phyloP scores from a whole-genome alignment of 805 yeast species.

The Candida koratica region DNA sequence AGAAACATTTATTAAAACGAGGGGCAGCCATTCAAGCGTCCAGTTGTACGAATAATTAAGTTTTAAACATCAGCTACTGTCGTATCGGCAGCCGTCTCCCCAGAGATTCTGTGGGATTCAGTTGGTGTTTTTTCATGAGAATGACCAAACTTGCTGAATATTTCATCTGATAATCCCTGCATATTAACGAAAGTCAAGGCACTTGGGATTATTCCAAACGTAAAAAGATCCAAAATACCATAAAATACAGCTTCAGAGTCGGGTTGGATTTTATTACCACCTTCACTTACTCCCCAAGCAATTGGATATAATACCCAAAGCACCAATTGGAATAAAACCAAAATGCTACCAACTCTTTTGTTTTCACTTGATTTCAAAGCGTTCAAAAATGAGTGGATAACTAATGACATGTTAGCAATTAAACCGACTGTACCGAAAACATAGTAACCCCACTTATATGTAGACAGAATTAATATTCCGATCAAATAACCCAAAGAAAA shows the following conservation, averaged over 20 bases:
- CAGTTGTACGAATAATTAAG: too few relatives aligned
- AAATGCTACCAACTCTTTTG: constrained; percentile 11
- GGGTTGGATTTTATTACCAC: constrained; percentile 58
- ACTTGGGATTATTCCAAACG: constrained; percentile 42
- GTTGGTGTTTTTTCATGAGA: constrained; percentile 4
- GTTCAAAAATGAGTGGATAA: constrained; percentile 13
- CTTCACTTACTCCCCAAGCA: constrained; percentile 54
- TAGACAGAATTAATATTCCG: constrained; percentile 50
- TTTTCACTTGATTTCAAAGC: constrained; percentile 7
- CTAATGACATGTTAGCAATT: constrained; percentile 37
- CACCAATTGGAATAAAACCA: constrained; percentile 31
- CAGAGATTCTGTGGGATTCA: constrained; percentile 37
- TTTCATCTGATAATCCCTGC: constrained; percentile 24
- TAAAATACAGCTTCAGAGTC: constrained; percentile 58
- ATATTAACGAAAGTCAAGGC: constrained; percentile 28
- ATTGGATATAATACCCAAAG: constrained; percentile 49
- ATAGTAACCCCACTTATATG: constrained; percentile 70
- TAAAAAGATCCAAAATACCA: constrained; percentile 52
- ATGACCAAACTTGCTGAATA: constrained; percentile 18
- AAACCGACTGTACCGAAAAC: constrained; percentile 47
- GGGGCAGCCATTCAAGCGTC: too few relatives aligned
- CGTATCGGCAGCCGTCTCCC: constrained; percentile 40
- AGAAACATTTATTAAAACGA: too few relatives aligned
- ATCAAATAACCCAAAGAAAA: constrained; percentile 53
- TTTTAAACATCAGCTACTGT: too few relatives aligned